phyloP scores from a whole-genome alignment of 106 monocot genomes.

The Dactylorhiza incarnata region DNA sequence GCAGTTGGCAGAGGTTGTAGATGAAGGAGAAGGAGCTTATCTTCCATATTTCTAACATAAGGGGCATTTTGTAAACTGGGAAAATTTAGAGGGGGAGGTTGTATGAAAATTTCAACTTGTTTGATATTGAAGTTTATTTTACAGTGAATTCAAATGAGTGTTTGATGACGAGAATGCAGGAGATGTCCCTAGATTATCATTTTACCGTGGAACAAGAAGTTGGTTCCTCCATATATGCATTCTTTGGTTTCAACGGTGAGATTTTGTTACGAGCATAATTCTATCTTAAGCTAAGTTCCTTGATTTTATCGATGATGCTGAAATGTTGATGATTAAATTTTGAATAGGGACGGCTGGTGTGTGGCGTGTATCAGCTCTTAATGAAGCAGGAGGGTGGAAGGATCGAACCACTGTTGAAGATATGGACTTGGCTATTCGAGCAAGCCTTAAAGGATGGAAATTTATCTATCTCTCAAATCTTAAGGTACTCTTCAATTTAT shows the following conservation, averaged over 20 bases:
- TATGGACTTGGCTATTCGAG: conserved; percentile 28
- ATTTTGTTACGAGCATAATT: not conserved
- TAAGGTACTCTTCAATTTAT: conserved; percentile 10
- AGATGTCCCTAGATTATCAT: conserved; percentile 36
- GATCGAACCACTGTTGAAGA: conserved; percentile 23
- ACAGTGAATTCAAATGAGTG: conserved; percentile 34
- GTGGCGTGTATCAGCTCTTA: conserved; percentile 31
- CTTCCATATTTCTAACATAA: no score
- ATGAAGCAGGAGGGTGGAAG: conserved; percentile 44
- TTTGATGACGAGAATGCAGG: conserved; percentile 42
- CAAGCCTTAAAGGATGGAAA: conserved; percentile 35
- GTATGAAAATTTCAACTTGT: not conserved
- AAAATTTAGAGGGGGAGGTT: no score
- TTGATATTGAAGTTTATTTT: not conserved
- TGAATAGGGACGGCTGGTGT: conserved; percentile 30
- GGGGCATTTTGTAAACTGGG: no score
- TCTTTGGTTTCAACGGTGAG: conserved; percentile 39
- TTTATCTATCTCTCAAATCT: conserved; percentile 29
- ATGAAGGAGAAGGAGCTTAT: no score
- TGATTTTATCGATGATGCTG: not conserved
- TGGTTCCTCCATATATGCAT: conserved; percentile 26
- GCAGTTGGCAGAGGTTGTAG: no score
- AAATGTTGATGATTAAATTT: not conserved
- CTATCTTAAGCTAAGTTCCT: not conserved
- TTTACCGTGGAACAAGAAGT: conserved; percentile 34